These are phyloP conservation scores for Starmerella potacharoeniae DNA, from an alignment of 805 yeast genomes.

Conservation along the genomic window DNA sequence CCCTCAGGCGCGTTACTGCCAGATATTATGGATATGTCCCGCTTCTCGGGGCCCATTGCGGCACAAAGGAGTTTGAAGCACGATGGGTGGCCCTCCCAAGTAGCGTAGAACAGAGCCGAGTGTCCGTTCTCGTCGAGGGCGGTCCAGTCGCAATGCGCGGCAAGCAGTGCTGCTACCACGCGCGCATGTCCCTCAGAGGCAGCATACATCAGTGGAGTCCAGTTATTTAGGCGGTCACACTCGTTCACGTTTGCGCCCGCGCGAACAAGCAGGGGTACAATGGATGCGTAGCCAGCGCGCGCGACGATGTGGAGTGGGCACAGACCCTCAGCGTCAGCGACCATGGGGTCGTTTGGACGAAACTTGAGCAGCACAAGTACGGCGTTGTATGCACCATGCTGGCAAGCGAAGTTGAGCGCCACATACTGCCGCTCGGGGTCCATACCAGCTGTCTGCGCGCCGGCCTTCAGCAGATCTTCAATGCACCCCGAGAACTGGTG, in stretches of 20 bases:
- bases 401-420: constrained; percentile 74
- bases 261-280: constrained; percentile 52
- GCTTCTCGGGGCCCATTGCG: constrained; percentile 15
- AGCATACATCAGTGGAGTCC: constrained; percentile 91
- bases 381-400: constrained; percentile 62
- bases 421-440: constrained; percentile 38
- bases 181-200: constrained; percentile 70
- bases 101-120: constrained; percentile 76
- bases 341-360: constrained; percentile 30
- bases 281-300: constrained; percentile 60
- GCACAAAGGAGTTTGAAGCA: constrained; percentile 59
- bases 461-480: constrained; percentile 38
- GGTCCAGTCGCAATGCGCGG: constrained; percentile 57
- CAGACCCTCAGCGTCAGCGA: constrained; percentile 73
- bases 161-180: constrained; percentile 59
- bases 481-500: constrained; percentile 50
- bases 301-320: constrained; percentile 83
- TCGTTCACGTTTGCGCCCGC: constrained; percentile 57
- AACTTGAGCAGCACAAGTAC: constrained; percentile 49
- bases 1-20: constrained; percentile 7
- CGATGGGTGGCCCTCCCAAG: constrained; percentile 86
- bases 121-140: constrained; percentile 68
- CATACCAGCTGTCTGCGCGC: constrained; percentile 32
- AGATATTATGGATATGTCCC: constrained; percentile 15
- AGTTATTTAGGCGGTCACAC: constrained; percentile 72